Base-by-base conservation (phyloP, 1,284 basidiomycete species). In the Ceratobasidium papillatum region DNA sequence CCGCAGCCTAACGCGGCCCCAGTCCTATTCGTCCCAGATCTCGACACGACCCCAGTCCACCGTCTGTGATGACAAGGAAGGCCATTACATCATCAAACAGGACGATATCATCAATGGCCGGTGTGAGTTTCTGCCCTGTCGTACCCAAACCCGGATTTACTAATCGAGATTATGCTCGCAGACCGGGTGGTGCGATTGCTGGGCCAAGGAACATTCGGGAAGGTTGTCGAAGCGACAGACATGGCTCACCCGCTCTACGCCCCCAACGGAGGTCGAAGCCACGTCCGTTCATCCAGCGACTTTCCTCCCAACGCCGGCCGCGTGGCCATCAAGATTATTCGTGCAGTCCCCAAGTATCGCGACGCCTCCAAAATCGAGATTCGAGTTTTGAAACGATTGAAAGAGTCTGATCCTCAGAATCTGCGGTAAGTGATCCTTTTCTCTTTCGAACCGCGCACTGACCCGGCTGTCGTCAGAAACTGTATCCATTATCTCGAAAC, bases 281-380 rank as follows among this genome's bases (percentile, higher is more conserved):
- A 65, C 51, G 9, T 74, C 3, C 72, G 72, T 34, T 38, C 61
- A 3, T 64, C 51, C 38, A 65, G 36, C 19, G 72, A 74, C n/a
- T 74, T 64, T 41, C 72, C 72, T 11, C 72, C 72, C n/a, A 74
- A 74, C 22, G 72, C 72, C 8, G 87, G 86, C 78, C 88, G 90
- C 80, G 97, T 99, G 30, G 98, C 98, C 52, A 96, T 99, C 86
- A 99, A 99, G 88, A 96, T 99, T 78, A 99, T 99, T 79, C 90
- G 96, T 64, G 94, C 94, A 41, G 95, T 98, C 59, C 95, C 94
- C 75, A 98, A 98, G 84, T 98, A 99, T 81, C 93, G 98, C 69
- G 98, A 99, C 83, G 98, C 98, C 9, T 97, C 95, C 83, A 98
- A 96, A 85, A 99, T 99, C 78, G 98, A 99, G 85, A 93, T 99